These are phyloP conservation scores for Codiaeum variegatum DNA, from an alignment of 441 rosid genomes.

Conservation along the genomic window DNA sequence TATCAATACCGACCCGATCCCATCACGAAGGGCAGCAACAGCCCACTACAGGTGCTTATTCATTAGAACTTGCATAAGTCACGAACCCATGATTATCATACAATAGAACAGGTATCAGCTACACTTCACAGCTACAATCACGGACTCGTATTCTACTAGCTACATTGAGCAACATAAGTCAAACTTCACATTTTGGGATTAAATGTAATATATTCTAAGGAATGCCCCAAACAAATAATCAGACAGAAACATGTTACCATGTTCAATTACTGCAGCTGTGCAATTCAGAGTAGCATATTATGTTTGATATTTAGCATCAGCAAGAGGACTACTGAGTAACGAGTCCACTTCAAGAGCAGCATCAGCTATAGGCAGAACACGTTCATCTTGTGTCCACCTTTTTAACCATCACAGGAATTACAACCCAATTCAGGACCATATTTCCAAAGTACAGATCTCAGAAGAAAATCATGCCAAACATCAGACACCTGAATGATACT, in stretches of 20 bases:
- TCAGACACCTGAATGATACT: slow-evolving; percentile 31
- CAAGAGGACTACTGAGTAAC: slow-evolving; percentile 23
- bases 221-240: slow-evolving; percentile 35
- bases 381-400: slow-evolving; percentile 34
- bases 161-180: slow-evolving; percentile 44
- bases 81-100: slow-evolving; percentile 33
- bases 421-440: slow-evolving; percentile 29
- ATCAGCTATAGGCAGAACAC: slow-evolving; percentile 36
- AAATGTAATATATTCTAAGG: slow-evolving; percentile 14
- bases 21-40: slow-evolving; percentile 40
- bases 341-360: slow-evolving; percentile 39
- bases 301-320: slow-evolving; percentile 26
- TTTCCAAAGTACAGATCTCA: slow-evolving; percentile 31
- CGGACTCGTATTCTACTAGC: slow-evolving; percentile 38
- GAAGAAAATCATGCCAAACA: slow-evolving; percentile 33
- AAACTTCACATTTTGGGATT: slow-evolving; percentile 21
- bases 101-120: slow-evolving; percentile 40
- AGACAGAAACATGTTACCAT: slow-evolving; percentile 36
- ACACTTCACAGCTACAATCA: slow-evolving; percentile 57
- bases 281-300: slow-evolving; percentile 33
- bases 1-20: slow-evolving; percentile 17
- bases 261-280: slow-evolving; percentile 24
- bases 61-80: slow-evolving; percentile 29
- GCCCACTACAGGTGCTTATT: slow-evolving; percentile 33
- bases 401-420: slow-evolving; percentile 41